These are phyloP conservation scores for Candolleomyces efflorescens DNA, from an alignment of 768 basidiomycete genomes.

Conservation along the genomic window DNA sequence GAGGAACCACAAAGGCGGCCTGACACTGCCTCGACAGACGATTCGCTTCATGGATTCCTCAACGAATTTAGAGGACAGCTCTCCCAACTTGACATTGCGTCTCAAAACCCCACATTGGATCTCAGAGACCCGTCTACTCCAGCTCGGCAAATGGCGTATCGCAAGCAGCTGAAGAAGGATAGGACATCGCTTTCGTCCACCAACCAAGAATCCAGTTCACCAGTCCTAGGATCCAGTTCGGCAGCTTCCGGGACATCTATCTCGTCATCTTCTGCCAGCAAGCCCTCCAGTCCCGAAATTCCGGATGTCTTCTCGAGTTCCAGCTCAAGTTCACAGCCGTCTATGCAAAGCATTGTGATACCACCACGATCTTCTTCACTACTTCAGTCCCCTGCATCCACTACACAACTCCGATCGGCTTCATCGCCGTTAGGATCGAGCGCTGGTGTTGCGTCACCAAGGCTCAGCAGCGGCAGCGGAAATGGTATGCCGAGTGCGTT, in stretches of 20 bases:
- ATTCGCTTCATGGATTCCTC: slow-evolving; percentile 56
- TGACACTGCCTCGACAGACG: slow-evolving; percentile 23
- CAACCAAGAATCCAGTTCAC: slow-evolving; percentile 1
- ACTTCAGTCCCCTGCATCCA: slow-evolving; percentile 33
- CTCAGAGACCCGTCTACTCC: slow-evolving; percentile 65
- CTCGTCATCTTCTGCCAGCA: slow-evolving; percentile 2
- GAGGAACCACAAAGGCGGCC: slow-evolving; percentile 7
- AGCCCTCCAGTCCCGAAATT: slow-evolving; percentile 8
- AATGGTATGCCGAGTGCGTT: slow-evolving; percentile 1
- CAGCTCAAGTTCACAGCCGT: slow-evolving; percentile 7
- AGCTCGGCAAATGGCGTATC: slow-evolving; percentile 36
- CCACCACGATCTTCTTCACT: slow-evolving; percentile 52
- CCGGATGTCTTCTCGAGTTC: slow-evolving; percentile 7
- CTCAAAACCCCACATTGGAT: slow-evolving; percentile 41
- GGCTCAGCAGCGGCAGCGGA: not conserved
- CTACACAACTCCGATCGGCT: slow-evolving; percentile 7
- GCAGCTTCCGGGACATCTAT: not conserved
- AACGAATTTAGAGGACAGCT: slow-evolving; percentile 73
- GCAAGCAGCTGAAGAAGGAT: slow-evolving; percentile 29
- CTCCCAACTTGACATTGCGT: slow-evolving; percentile 54
- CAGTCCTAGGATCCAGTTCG: not conserved
- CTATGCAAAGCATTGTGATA: slow-evolving; percentile 30
- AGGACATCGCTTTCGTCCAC: slow-evolving; percentile 9
- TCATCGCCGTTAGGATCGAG: slow-evolving; percentile 12
- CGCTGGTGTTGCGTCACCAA: slow-evolving; percentile 7